Evolutionary conservation across 768 basidiomycete species (phyloP), one percentile per base, ranked within the genome.

Genomic region (Dacryopinax spathularia): DNA sequence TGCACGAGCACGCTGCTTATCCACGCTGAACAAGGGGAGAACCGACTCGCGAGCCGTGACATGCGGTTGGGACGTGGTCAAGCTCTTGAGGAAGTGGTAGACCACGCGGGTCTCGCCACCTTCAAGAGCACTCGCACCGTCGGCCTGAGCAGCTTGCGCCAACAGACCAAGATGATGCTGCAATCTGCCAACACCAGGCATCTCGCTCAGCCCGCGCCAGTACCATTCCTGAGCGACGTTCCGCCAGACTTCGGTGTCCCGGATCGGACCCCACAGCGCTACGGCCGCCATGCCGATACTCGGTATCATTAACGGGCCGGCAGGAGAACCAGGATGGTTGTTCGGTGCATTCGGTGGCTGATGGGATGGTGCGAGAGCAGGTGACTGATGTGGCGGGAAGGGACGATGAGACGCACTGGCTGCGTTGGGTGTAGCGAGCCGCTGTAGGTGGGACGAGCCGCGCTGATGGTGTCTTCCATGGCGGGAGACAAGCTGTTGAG

Each of bases 81-180:
- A 84, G 72, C 95, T 95, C 75, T 96, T 96, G 7, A 85, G 82
- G 67, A 94, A 97, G 71, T 99, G 96, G 71, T 99, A 97, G 3
- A 96, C 81, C 0, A 86, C 87, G 10, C 88, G 79, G 18, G 92
- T 73, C 66, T 95, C 93, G 68, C 96, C 88, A 1, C 81, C 81
- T 20, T 44, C 43, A 22, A 44, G 43, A 12, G 43, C 43, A 20
- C 22, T 20, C 9, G 13, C 22, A 44, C 43, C 43, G 12, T 44
- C 43, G 9, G 43, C 22, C 66, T 88, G 86, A 22, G 82, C 84
- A 71, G 95, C 92, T 27, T 89, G 81, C 68, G 88, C 88, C 43
- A 99, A 79, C 66, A 95, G 73, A 1, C 93, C 96, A 15, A 99
- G 75, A 70, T 97, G 91, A 71, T 97, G 93, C 73, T 98, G 96